phyloP scores from a whole-genome alignment of 192 early-diverging fungal genomes.

The Backusella macrospora region DNA sequence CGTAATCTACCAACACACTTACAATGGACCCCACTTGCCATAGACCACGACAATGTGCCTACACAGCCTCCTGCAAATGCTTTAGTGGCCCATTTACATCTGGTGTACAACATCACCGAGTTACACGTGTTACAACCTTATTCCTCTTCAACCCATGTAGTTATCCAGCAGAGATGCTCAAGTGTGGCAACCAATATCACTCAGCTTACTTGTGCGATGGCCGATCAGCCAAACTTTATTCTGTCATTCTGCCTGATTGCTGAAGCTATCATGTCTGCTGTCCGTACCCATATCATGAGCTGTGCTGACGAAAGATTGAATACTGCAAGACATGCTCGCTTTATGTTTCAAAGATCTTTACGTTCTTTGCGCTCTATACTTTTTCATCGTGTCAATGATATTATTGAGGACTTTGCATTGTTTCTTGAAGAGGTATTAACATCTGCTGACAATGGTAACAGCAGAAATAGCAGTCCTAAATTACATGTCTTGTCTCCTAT shows the following conservation, averaged over 20 bases:
- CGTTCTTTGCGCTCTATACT: constrained; percentile 19
- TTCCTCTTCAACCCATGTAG: neutral
- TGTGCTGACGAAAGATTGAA: constrained; percentile 3
- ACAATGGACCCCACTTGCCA: constrained; percentile 31
- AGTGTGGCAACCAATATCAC: constrained; percentile 33
- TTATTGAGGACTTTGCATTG: neutral
- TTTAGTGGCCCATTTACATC: constrained; percentile 35
- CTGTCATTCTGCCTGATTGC: constrained; percentile 12
- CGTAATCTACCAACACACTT: constrained; percentile 14
- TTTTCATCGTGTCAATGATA: neutral
- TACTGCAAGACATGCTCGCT: constrained; percentile 18
- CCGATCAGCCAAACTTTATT: constrained; percentile 23
- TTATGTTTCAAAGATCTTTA: constrained; percentile 30
- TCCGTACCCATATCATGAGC: constrained; percentile 19
- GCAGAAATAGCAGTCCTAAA: constrained; percentile 8
- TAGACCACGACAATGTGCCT: constrained; percentile 15
- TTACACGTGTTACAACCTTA: constrained; percentile 22
- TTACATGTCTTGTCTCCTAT: constrained; percentile 10
- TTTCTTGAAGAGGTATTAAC: neutral
- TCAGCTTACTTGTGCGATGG: constrained; percentile 27
- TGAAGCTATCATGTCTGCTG: constrained; percentile 8
- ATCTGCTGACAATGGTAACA: constrained; percentile 1
- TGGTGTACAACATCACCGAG: constrained; percentile 31
- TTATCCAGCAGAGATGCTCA: constrained; percentile 26
- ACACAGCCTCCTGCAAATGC: constrained; percentile 27